Evolutionary conservation across 2,329 filamentous ascomycete genomes (phyloP).

Genomic region (Ambrosiella cleistominuta): DNA sequence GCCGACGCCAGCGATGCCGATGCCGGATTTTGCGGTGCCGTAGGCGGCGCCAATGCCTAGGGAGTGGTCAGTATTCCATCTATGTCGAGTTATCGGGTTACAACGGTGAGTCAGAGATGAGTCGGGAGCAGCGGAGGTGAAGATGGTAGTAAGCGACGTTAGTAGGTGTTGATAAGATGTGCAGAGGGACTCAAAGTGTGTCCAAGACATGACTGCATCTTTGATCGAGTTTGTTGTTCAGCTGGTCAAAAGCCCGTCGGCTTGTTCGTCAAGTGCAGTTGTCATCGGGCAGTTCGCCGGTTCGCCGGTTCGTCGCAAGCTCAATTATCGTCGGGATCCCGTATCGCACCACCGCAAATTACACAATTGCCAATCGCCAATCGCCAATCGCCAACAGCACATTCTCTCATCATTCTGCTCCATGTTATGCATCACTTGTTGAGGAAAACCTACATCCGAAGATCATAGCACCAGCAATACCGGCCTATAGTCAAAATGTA

Average conservation of each 20-base stretch:
- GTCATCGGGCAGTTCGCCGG: too few relatives aligned
- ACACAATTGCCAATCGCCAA: neutral
- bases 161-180: too few relatives aligned
- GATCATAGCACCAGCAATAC: slow-evolving; percentile 67
- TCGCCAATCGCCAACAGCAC: neutral
- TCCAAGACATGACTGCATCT: too few relatives aligned
- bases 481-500: slow-evolving; percentile 33
- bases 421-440: neutral
- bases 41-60: slow-evolving; percentile 58
- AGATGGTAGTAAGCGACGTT: too few relatives aligned
- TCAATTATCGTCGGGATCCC: too few relatives aligned
- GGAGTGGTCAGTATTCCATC: slow-evolving; percentile 8
- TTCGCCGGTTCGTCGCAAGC: too few relatives aligned
- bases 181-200: too few relatives aligned
- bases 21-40: slow-evolving; percentile 74
- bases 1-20: slow-evolving; percentile 72
- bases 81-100: neutral
- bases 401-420: neutral
- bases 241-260: too few relatives aligned
- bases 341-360: too few relatives aligned
- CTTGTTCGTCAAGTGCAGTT: too few relatives aligned
- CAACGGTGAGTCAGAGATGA: neutral
- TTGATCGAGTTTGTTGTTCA: too few relatives aligned
- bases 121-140: neutral
- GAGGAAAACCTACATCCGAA: slow-evolving; percentile 49